Base-by-base conservation (phyloP, 441 rosid species). In the Aquilaria agallochum region DNA sequence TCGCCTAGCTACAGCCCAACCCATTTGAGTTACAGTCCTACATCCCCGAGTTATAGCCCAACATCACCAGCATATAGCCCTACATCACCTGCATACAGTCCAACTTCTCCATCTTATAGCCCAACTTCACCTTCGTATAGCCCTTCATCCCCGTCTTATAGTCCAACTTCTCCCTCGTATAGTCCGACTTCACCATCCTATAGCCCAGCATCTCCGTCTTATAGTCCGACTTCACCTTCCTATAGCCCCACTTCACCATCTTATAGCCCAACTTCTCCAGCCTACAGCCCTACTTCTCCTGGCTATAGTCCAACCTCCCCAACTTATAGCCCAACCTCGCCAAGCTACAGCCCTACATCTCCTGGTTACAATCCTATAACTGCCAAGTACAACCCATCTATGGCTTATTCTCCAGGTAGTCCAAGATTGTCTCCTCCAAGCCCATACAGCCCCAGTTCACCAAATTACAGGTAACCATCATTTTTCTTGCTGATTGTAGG, bases 381-480 rank as follows among this genome's bases (percentile, higher is more conserved):
- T 1, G 91, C 87, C 12, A 87, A 78, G 70, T 83, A 81, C 75
- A 88, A 89, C 58, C 97, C 95, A 2, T 89, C 89, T 34, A 68
- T 80, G 55, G 97, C 96, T 3, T 91, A 91, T 77, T 94, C 97
- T 15, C 99, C 96, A 8, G 89, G 95, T 77, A 89, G 92, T 74
- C 93, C 97, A 14, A 89, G 93, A 68, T 66, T 90, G 71, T 84
- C 99, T 13, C 95, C 99, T 44, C 67, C 96, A 53, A 89, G 92
- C 70, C 97, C 98, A 3, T 92, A 89, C 77, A 92, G 96, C 72
- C 96, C 97, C 46, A 86, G 96, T 5, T 94, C 97, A 65, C 97
- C 97, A 51, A 87, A 78, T 74, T 94, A 90, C 71, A 94, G 96
- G 98, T 89, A 71, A 51, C 8, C 32, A 11, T 4, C 40, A 8